phyloP scores from a whole-genome alignment of 73 alveolate species.

The Stentor roeselii region DNA sequence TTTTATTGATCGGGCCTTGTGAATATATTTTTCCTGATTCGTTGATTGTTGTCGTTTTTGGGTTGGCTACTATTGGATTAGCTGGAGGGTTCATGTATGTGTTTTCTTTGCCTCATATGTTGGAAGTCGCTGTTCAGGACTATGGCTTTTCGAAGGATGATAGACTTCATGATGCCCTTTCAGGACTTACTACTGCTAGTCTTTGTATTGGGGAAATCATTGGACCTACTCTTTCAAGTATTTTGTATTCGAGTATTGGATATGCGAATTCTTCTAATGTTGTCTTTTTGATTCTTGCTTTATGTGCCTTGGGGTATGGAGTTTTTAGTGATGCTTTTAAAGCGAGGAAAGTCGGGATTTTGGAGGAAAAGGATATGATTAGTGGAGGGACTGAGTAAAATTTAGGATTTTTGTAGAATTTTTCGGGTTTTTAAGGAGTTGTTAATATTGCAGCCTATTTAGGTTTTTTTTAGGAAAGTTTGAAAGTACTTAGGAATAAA shows the following conservation, averaged over 20 bases:
- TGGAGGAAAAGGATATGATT: neutral
- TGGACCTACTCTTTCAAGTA: neutral
- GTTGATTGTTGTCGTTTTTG: neutral
- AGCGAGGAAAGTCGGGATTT: neutral
- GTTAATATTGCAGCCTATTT: no score
- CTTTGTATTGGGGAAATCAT: conserved; percentile 2
- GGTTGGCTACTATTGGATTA: neutral
- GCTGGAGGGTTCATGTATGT: neutral
- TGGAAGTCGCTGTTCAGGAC: neutral
- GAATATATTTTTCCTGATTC: neutral
- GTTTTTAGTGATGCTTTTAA: neutral
- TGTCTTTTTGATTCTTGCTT: neutral
- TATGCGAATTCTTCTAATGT: neutral
- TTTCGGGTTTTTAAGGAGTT: no score
- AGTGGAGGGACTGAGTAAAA: no score
- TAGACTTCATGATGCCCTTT: conserved; percentile 15
- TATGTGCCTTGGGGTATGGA: neutral
- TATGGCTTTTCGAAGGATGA: conserved; percentile 6
- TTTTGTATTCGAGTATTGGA: neutral
- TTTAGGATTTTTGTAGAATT: no score
- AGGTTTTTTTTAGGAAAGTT: no score
- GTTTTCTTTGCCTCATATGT: neutral
- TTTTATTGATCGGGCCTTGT: conserved; percentile 14
- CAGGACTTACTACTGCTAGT: conserved; percentile 2
- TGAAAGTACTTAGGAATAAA: no score